Evolutionary conservation across 192 early-diverging fungal species (phyloP), one percentile per base, ranked within the genome.

Genomic region (Martensiomyces pterosporus): DNA sequence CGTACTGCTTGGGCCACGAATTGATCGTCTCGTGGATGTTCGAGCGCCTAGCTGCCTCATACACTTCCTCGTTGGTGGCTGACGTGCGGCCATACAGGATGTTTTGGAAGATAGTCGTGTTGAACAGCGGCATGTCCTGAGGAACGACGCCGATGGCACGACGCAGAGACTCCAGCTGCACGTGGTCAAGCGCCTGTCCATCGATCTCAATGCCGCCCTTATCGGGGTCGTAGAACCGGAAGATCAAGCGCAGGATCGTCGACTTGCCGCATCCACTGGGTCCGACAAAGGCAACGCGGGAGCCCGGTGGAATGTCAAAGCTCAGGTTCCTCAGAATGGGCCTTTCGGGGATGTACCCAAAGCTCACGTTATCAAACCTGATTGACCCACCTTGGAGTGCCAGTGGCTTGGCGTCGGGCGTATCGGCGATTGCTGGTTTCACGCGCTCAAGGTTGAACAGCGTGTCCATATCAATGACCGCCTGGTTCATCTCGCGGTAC

Each of bases 401-500:
- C 44, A 87, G 60, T 3, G 70, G 66, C 33, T 58, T 70, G 2
- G 85, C 80, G 51, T 76, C 55, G 0, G 82, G 82, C 5, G 68
- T 79, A 23, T 89, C 82, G 52, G 61, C 53, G 29, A 88, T 77
- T 13, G 68, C 60, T 5, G 76, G 67, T 15, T 57, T 44, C 6
- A 84, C 64, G 9, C 80, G 76, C 40, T 88, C 82, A 16, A 99
- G 80, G 32, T 81, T 79, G 63, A 99, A 98, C 83, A 99, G 86
- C 24, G 86, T 81, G 35, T 97, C 94, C 95, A 99, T 98, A 50
- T 99, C 97, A 27, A 95, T 85, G 25, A 99, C 71, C 10, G 86
- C 85, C 71, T 99, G 97, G 43, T 88, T 81, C 34, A 93, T 82
- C 72, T 99, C 97, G 48, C 97, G 84, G 58, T 99, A 99, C 6